phyloP scores from a whole-genome alignment of 2,329 filamentous ascomycete genomes.

The Shiraia sp. region DNA sequence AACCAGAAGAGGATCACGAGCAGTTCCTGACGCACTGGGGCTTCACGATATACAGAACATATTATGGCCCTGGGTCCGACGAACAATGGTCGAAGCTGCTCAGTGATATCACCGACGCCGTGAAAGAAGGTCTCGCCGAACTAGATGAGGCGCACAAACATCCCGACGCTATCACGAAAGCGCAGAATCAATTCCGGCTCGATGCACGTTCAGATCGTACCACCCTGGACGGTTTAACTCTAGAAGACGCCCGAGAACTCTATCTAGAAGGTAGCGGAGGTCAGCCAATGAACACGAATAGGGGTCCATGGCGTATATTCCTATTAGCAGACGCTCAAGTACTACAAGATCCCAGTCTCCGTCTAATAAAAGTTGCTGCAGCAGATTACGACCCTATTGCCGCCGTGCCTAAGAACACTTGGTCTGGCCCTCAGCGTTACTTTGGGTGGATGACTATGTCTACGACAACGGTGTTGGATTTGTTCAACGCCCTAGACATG shows the following conservation, averaged over 20 bases:
- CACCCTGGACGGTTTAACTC: slow-evolving; percentile 3
- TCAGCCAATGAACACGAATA: slow-evolving; percentile 6
- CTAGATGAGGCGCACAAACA: background rate
- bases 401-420: slow-evolving; percentile 2
- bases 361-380: slow-evolving; percentile 4
- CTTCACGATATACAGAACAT: slow-evolving; percentile 6
- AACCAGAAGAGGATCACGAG: background rate
- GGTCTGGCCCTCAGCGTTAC: slow-evolving; percentile 5
- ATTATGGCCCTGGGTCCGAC: slow-evolving; percentile 4
- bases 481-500: slow-evolving; percentile 2
- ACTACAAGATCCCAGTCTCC: slow-evolving; percentile 2
- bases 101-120: slow-evolving; percentile 1
- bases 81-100: slow-evolving; percentile 3
- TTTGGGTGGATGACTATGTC: slow-evolving; percentile 7
- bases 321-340: slow-evolving; percentile 7
- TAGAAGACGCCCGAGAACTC: slow-evolving; percentile 4
- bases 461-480: slow-evolving; percentile 1
- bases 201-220: slow-evolving; percentile 9
- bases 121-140: background rate
- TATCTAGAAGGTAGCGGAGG: slow-evolving; percentile 4
- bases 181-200: slow-evolving; percentile 3
- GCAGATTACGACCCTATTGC: slow-evolving; percentile 6
- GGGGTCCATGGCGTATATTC: slow-evolving; percentile 4
- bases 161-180: slow-evolving; percentile 1
- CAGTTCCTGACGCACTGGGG: slow-evolving; percentile 3